phyloP scores from a whole-genome alignment of 2,329 filamentous ascomycete species.

The Neopestalotiopsis sp. region DNA sequence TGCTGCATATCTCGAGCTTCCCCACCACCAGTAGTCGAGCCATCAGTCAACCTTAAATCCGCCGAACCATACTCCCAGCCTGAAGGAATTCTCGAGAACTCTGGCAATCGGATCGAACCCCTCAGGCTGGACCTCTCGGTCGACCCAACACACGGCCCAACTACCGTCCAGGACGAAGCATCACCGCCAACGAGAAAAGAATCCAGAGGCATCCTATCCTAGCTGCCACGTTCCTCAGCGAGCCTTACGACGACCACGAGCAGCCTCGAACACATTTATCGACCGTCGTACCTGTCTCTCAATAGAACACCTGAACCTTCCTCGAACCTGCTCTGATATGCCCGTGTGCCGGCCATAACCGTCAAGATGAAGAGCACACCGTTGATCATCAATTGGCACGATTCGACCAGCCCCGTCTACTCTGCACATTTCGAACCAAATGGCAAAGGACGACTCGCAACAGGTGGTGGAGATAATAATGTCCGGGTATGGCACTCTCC shows the following conservation, averaged over 20 bases:
- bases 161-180: neutral
- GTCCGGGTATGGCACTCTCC: conserved; percentile 71
- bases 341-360: conserved; percentile 24
- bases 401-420: conserved; percentile 95
- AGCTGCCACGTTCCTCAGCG: neutral
- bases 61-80: neutral
- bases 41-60: conserved; percentile 6
- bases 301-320: conserved; percentile 11
- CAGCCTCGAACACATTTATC: neutral
- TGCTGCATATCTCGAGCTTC: neutral
- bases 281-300: neutral
- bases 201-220: neutral
- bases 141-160: neutral
- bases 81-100: neutral
- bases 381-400: conserved; percentile 98
- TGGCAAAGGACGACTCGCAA: conserved; percentile 90
- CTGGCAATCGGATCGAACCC: neutral
- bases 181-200: neutral
- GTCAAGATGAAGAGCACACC: conserved; percentile 90
- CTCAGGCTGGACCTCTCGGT: neutral
- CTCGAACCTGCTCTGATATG: conserved; percentile 20
- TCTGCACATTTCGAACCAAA: conserved; percentile 95
- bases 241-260: conserved; percentile 6
- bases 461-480: conserved; percentile 94
- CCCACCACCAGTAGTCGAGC: conserved; percentile 1